Evolutionary conservation across 768 basidiomycete species (phyloP).

Genomic region (Lactarius sp.): DNA sequence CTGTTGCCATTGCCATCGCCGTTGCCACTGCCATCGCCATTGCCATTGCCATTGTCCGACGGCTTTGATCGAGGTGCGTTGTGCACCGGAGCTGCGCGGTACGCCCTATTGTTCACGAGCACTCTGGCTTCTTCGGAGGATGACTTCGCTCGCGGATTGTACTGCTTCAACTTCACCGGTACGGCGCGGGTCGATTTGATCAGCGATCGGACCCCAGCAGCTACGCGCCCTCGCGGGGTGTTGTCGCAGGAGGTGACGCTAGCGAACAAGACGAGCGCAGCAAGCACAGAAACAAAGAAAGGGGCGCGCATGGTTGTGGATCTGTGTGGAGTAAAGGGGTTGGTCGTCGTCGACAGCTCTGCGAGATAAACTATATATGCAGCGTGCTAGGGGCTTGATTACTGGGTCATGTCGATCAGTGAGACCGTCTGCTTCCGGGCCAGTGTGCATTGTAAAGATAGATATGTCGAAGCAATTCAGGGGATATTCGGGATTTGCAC

Average conservation of each 20-base stretch:
- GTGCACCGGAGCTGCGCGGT: too few relatives aligned
- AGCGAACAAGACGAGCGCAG: slow-evolving; percentile 3
- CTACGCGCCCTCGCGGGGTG: not conserved
- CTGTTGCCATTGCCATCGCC: too few relatives aligned
- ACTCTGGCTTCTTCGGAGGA: not conserved
- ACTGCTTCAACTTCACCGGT: not conserved
- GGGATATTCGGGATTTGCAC: too few relatives aligned
- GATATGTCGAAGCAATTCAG: too few relatives aligned
- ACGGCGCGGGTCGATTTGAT: not conserved
- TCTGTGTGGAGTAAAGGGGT: not conserved
- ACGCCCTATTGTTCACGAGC: too few relatives aligned
- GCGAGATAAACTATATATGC: not conserved
- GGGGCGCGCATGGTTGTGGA: not conserved
- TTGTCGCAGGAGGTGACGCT: not conserved
- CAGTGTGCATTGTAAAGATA: too few relatives aligned
- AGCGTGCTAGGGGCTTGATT: too few relatives aligned
- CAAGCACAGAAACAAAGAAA: not conserved
- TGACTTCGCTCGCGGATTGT: not conserved
- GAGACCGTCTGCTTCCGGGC: too few relatives aligned
- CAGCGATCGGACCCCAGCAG: not conserved
- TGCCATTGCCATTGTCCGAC: too few relatives aligned
- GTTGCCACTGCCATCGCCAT: too few relatives aligned
- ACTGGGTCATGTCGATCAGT: too few relatives aligned
- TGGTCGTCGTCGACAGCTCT: not conserved
- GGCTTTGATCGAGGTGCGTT: too few relatives aligned